Base-by-base conservation (phyloP, 192 early-diverging fungal species). In the Chytriomyces sp. region DNA sequence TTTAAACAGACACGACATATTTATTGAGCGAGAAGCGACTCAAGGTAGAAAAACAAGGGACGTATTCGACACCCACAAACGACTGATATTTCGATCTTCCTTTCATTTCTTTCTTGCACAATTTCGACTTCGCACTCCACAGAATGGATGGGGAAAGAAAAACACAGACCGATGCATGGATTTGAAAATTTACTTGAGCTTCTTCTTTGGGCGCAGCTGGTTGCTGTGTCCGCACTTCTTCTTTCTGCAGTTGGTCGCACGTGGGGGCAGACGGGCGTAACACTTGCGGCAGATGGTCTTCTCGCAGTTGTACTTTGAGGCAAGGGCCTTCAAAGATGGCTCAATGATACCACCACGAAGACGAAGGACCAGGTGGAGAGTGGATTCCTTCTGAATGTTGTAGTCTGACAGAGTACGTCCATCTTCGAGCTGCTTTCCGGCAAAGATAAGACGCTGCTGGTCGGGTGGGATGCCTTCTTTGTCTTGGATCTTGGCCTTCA, bases 271-370 rank as follows among this genome's bases (percentile, higher is more conserved):
- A 83, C 96, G 94, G 78, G 97, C 97, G 88, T 98, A 98, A 89
- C 97, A 86, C 91, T 98, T 98, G 88, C 97, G 94, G 93, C 97
- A 98, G 81, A 98, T 94, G 94, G 94, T 95, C 95, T 98, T 98
- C 64, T 98, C 97, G 91, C 97, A 98, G 93, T 97, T 97, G 92
- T 94, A 98, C 90, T 96, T 98, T 86, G 94, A 95, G 81, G 97
- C 97, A 78, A 98, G 90, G 70, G 92, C 95, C 91, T 94, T 96
- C 75, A 98, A 89, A 69, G 97, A 98, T 60, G 97, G 97, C 89
- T 98, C 96, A 83, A 98, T 98, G 83, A 97, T 91, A 88, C 91
- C 90, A 94, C 96, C 96, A 89, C 95, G 95, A 75, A 97, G 93
- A 87, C 96, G 93, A 79, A 97, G 92, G 45, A 96, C 96, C 72